phyloP scores from a whole-genome alignment of 352 stramenopile species.

The Phytopythium mirpurense region DNA sequence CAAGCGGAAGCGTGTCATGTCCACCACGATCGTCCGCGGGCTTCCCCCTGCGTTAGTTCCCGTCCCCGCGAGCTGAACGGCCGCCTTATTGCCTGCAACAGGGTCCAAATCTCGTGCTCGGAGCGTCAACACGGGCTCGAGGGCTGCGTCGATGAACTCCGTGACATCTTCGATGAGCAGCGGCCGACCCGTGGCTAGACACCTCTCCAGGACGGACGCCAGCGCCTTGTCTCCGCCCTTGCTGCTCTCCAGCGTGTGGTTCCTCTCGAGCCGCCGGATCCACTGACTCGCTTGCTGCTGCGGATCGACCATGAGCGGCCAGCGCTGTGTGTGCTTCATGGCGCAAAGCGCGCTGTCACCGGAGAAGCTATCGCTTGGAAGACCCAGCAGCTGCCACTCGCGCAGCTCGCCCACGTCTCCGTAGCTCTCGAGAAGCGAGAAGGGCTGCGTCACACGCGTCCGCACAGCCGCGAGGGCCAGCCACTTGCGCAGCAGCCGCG shows the following conservation, averaged over 20 bases:
- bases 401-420: constrained; percentile 82
- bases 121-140: constrained; percentile 51
- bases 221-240: constrained; percentile 53
- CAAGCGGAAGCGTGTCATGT: constrained; percentile 75
- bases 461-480: constrained; percentile 2
- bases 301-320: constrained; percentile 92
- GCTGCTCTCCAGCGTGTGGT: constrained; percentile 56
- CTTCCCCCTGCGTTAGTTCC: constrained; percentile 19
- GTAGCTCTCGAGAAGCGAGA: constrained; percentile 62
- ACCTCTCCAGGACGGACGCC: constrained; percentile 32
- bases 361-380: constrained; percentile 87
- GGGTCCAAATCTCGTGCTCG: neutral
- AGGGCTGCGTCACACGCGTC: constrained; percentile 29
- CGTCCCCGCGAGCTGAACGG: constrained; percentile 25
- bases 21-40: constrained; percentile 33
- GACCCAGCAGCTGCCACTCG: constrained; percentile 81
- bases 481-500: constrained; percentile 30
- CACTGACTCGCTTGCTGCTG: constrained; percentile 91
- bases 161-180: constrained; percentile 57
- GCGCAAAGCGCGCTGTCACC: constrained; percentile 91
- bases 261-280: constrained; percentile 85
- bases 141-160: constrained; percentile 42
- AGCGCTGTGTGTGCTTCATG: constrained; percentile 78
- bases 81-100: neutral
- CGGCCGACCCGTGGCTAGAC: constrained; percentile 29